Percentiles rank a stretch among this genome's conserved stretches.
Evolutionary conservation across 2,329 filamentous ascomycete genomes (phyloP).

Genomic region (Xylaria sp.): DNA sequence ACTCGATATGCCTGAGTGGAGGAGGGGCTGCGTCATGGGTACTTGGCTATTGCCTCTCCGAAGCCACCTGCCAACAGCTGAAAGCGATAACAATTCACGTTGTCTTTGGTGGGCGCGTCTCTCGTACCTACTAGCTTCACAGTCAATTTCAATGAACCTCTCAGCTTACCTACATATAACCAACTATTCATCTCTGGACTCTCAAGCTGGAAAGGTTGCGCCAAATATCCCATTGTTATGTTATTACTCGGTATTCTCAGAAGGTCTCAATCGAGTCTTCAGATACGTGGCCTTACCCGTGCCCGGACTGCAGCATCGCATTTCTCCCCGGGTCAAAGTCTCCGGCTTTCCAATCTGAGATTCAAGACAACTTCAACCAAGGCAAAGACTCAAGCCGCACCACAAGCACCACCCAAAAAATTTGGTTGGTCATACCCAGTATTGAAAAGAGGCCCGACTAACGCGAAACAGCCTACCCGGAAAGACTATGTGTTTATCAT

Average conservation of each 20-base stretch:
- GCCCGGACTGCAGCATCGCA: slow-evolving; percentile 7
- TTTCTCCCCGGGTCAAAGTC: slow-evolving; percentile 7
- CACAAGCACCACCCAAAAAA: slow-evolving; percentile 8
- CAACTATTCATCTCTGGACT: not conserved
- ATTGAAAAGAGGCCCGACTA: not conserved
- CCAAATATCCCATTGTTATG: slow-evolving; percentile 21
- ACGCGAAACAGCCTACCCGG: slow-evolving; percentile 50
- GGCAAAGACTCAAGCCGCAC: slow-evolving; percentile 3
- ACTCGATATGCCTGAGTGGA: too few relatives aligned
- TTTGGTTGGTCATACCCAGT: slow-evolving; percentile 14
- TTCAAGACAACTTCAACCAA: slow-evolving; percentile 27
- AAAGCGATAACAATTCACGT: too few relatives aligned
- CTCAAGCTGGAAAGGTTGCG: not conserved
- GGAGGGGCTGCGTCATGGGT: too few relatives aligned
- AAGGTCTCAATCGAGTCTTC: slow-evolving; percentile 13
- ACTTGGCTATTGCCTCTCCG: too few relatives aligned
- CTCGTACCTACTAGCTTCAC: too few relatives aligned
- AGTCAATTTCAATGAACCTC: not conserved
- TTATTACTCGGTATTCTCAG: slow-evolving; percentile 21
- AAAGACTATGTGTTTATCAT: slow-evolving; percentile 72
- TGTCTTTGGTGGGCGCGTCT: not conserved
- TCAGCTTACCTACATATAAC: not conserved
- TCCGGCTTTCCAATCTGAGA: slow-evolving; percentile 11
- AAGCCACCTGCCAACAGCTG: too few relatives aligned
- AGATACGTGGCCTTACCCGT: slow-evolving; percentile 5